Evolutionary conservation across 176 grass and related monocot species (phyloP).

Genomic region (Thinopyrum elongatum): DNA sequence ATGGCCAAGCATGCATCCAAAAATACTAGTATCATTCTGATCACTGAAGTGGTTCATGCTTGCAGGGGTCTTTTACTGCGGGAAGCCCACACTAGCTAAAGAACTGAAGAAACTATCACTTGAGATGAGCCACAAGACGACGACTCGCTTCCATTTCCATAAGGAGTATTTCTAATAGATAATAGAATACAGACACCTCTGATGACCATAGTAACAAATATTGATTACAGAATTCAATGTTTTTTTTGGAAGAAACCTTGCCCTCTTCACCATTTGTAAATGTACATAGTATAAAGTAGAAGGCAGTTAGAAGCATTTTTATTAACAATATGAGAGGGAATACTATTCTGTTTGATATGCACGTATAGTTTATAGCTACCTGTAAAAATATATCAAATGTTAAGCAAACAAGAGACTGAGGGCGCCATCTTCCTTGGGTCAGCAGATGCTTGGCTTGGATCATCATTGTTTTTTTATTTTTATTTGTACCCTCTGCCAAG

Average conservation of each 20-base stretch:
- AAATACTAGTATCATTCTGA: neutral
- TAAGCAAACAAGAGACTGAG: constrained; percentile 30
- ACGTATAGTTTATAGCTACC: constrained; percentile 27
- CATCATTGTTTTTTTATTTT: too few relatives aligned
- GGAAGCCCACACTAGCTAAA: constrained; percentile 59
- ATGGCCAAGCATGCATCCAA: constrained; percentile 1
- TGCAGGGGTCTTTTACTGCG: constrained; percentile 80
- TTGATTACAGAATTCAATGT: constrained; percentile 1
- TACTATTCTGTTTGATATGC: constrained; percentile 22
- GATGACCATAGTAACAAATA: constrained; percentile 16
- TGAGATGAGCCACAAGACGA: constrained; percentile 61
- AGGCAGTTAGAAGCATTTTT: constrained; percentile 37
- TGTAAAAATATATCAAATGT: neutral
- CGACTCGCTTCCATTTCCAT: constrained; percentile 70
- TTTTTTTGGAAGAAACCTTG: constrained; percentile 36
- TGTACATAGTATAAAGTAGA: constrained; percentile 62
- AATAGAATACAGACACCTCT: constrained; percentile 25
- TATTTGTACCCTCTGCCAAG: too few relatives aligned
- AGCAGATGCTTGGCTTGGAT: too few relatives aligned
- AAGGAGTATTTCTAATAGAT: constrained; percentile 71
- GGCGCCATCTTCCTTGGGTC: too few relatives aligned
- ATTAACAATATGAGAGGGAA: constrained; percentile 33
- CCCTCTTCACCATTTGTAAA: constrained; percentile 45
- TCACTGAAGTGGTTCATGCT: constrained; percentile 18
- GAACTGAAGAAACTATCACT: constrained; percentile 63